Conservation (phyloP, 306 rosid genomes). For the Datisca glomerata region DNA sequence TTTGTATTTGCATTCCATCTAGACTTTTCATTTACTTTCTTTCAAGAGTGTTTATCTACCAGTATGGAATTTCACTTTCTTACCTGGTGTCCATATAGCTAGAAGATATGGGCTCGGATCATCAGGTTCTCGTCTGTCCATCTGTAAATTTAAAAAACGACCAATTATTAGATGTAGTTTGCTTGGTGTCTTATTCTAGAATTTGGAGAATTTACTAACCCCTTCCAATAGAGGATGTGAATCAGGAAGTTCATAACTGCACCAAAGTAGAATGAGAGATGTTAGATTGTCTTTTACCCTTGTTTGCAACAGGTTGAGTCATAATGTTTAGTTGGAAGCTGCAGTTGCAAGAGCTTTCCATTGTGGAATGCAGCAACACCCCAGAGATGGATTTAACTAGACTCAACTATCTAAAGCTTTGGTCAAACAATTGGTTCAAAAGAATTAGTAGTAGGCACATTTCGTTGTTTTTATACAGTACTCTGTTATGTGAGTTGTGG, state of each 20-base stretch:
- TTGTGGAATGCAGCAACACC: too few species aligned
- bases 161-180: conserved; percentile 1
- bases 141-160: conserved; percentile 32
- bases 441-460: too few species aligned
- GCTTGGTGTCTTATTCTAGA: conserved; percentile 11
- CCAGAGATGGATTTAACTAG: too few species aligned
- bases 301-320: too few species aligned
- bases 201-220: conserved; percentile 29
- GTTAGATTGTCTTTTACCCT: conserved; percentile 12
- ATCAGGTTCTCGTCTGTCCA: conserved; percentile 74
- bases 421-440: too few species aligned
- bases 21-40: too few species aligned
- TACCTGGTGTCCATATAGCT: conserved; percentile 98
- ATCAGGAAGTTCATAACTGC: conserved; percentile 97
- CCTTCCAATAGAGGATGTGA: conserved; percentile 77
- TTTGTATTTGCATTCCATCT: too few species aligned
- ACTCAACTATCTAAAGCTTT: too few species aligned
- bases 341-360: too few species aligned
- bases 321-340: too few species aligned
- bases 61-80: conserved; percentile 5
- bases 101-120: conserved; percentile 97
- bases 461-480: too few species aligned
- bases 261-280: conserved; percentile 13
- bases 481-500: too few species aligned
- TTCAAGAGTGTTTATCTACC: neutral